Base-by-base conservation (phyloP, 73 alveolate species). In the Paraurostyla sp. region DNA sequence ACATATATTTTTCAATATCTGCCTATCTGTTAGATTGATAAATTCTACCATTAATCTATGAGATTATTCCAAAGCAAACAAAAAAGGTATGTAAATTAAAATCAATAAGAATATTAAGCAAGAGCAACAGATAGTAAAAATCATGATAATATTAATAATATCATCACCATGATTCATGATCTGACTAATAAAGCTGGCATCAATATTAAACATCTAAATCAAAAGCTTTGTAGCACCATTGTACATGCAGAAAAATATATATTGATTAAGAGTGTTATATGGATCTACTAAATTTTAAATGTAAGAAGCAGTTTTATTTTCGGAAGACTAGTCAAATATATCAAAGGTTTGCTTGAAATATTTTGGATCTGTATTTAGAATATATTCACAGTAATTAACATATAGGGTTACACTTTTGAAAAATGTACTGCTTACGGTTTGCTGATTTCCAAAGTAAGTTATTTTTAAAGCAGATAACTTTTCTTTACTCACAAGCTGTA, bases 61-160 rank as follows among this genome's bases (percentile, higher is more conserved):
- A 65, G 82, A 33, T 11, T 56, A 16, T 38, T 65, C 82, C 1
- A 65, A 15, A 16, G 41, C 9, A 40, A 38, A 65, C 15, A 18
- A 65, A 40, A 38, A 65, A 38, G 82, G 82, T 6, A 65, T 22
- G 13, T 22, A 40, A 0, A 65, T 9, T 15, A 23, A 4, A 1
- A 22, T 11, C 1, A 40, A 38, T 65, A 65, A 2, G 7, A 18
- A 56, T 1, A 38, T 65, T 7, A 65, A 30, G 23, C 82, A 65
- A 38, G 60, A 65, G 58, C 82, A 65, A 36, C 82, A 65, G 13
- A 65, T 65, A 1, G 82, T 38, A 65, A 65, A 65, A 13, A 65
- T 65, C 82, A 65, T 38, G 1, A 65, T 65, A 3, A 65, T 6
- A 6, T 38, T 65, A 1, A 65, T 65, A 2, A 65, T 30, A 13